Conservation (phyloP, 2,329 filamentous ascomycete genomes). For the Neocucurbitaria cava region DNA sequence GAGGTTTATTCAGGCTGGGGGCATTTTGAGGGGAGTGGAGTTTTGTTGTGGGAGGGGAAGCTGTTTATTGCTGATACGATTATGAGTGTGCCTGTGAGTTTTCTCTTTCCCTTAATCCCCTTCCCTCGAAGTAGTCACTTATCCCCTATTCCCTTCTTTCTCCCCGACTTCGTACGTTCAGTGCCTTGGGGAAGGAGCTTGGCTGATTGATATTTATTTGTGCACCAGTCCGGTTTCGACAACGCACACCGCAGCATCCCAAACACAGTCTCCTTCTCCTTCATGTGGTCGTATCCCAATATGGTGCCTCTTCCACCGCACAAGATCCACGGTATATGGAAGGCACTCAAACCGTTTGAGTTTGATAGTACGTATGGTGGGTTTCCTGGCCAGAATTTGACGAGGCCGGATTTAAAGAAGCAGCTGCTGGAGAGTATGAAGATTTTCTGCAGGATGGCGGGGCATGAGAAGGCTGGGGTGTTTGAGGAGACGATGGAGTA, state of each 20-base stretch:
- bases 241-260: slow-evolving; percentile 51
- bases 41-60: slow-evolving; percentile 63
- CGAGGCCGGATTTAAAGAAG: slow-evolving; percentile 62
- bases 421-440: slow-evolving; percentile 78
- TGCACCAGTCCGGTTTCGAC: slow-evolving; percentile 37
- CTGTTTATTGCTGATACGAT: slow-evolving; percentile 82
- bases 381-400: slow-evolving; percentile 70
- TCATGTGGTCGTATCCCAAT: slow-evolving; percentile 71
- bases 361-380: slow-evolving; percentile 73
- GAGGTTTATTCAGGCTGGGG: slow-evolving; percentile 72
- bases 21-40: slow-evolving; percentile 81
- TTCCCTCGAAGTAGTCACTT: neutral
- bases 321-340: slow-evolving; percentile 74
- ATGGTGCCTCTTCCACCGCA: slow-evolving; percentile 71
- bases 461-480: slow-evolving; percentile 54
- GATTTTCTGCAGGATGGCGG: slow-evolving; percentile 68
- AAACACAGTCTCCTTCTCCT: slow-evolving; percentile 64
- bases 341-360: slow-evolving; percentile 64
- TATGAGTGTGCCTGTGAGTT: slow-evolving; percentile 68
- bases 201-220: too few species aligned
- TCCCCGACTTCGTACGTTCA: too few species aligned
- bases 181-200: too few species aligned
- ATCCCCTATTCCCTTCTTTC: too few species aligned
- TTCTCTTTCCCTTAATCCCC: neutral
- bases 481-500: slow-evolving; percentile 31